Evolutionary conservation across 2,329 filamentous ascomycete species (phyloP), one percentile per base, ranked within the genome.

Genomic region (Hypoxylon sp.): DNA sequence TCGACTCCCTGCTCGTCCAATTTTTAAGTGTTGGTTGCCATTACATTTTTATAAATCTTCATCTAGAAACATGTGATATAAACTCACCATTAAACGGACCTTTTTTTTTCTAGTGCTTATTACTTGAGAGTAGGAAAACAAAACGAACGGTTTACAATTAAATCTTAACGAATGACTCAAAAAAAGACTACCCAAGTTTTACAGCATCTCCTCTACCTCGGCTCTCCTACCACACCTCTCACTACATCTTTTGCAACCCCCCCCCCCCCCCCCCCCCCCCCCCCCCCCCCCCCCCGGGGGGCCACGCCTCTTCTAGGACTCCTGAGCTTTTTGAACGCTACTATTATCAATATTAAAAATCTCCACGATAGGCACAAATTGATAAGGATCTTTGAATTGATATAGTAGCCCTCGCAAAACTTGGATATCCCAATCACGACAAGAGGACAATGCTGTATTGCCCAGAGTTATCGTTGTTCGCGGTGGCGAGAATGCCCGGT

Each of bases 1-100:
- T 70, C 68, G 68, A 70, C 65, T 68, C 68, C 68, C 68, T 70
- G 68, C 65, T 68, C 68, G 68, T 70, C 68, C 68, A 70, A 2
- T 8, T n/a, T 60, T 69, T 66, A 67, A 4, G 5, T 17, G 1
- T 26, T 29, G 5, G 5, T 6, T 39, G 9, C 22, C 10, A 39
- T 33, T 31, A 10, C 6, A 3, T 37, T n/a, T 13, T 29, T 54
- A 35, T 22, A 39, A 31, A 3, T 37, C 24, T 37, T 22, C 26
- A n/a, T n/a, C 10, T 37, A 39, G 5, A 39, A 37, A 35, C 3
- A 29, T 6, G 26, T 29, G 26, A 29, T 29, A 29, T 29, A 29
- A 29, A 29, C 8, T 29, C 8, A 26, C 24, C 24, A 26, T 5
- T 3, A 26, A 26, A 26, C 24, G 24, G 24, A 5, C n/a, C n/a